Evolutionary conservation across 306 rosid genomes (phyloP).

Genomic region (Cucurbita pepo): DNA sequence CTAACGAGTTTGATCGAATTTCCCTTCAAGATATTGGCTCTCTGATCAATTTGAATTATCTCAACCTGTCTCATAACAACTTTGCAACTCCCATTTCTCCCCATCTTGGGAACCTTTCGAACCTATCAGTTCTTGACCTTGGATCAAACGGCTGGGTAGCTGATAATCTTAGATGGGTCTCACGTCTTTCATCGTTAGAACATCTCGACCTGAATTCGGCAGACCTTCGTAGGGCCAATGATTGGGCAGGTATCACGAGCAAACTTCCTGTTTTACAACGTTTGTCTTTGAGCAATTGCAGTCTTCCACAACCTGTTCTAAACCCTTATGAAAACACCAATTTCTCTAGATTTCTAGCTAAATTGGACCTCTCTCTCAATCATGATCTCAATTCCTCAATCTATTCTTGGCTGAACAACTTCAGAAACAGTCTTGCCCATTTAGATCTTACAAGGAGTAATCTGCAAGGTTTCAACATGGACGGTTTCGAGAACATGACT

Average conservation of each 20-base stretch:
- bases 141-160: background rate
- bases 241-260: background rate
- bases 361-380: background rate
- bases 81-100: background rate
- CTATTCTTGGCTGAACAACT: background rate
- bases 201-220: background rate
- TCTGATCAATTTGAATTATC: background rate
- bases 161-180: background rate
- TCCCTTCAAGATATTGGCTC: background rate
- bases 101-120: background rate
- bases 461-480: background rate
- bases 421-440: background rate
- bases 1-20: background rate
- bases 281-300: background rate
- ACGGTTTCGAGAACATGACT: background rate
- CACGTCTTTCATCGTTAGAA: background rate
- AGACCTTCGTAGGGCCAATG: background rate
- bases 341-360: background rate
- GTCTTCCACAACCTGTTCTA: background rate
- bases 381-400: background rate
- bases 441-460: background rate
- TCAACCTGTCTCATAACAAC: background rate
- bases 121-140: background rate
- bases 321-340: background rate
- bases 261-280: background rate